phyloP scores from a whole-genome alignment of 441 rosid genomes.

The Breynia disticha region DNA sequence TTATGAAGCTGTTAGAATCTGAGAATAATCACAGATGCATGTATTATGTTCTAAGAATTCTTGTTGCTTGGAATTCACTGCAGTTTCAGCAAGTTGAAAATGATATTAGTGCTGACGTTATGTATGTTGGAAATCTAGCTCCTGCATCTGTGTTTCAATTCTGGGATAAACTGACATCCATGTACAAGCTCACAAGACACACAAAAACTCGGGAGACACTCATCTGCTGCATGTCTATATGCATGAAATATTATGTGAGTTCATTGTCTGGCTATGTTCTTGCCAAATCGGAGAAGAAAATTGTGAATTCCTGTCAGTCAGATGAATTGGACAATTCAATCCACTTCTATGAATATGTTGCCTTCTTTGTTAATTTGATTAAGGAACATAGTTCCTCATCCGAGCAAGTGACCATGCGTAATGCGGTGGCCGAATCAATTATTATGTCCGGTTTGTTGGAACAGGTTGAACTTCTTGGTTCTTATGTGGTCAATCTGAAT shows the following conservation, averaged over 20 bases:
- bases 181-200: slow-evolving; percentile 52
- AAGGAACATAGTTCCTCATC: slow-evolving; percentile 68
- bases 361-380: slow-evolving; percentile 47
- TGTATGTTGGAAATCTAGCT: slow-evolving; percentile 53
- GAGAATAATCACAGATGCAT: slow-evolving; percentile 70
- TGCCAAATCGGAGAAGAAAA: slow-evolving; percentile 15
- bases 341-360: slow-evolving; percentile 36
- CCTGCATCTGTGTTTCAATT: slow-evolving; percentile 45
- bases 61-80: slow-evolving; percentile 72
- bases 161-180: slow-evolving; percentile 55
- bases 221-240: slow-evolving; percentile 80
- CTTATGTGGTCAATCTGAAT: slow-evolving; percentile 32
- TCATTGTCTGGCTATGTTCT: slow-evolving; percentile 28
- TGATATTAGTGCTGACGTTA: slow-evolving; percentile 20
- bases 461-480: slow-evolving; percentile 63
- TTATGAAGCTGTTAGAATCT: slow-evolving; percentile 48
- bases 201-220: slow-evolving; percentile 54
- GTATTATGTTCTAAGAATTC: slow-evolving; percentile 63
- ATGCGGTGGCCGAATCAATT: slow-evolving; percentile 78
- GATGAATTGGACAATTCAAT: slow-evolving; percentile 22
- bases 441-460: slow-evolving; percentile 78
- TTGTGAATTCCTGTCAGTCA: slow-evolving; percentile 17
- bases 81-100: slow-evolving; percentile 37
- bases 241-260: slow-evolving; percentile 46
- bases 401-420: slow-evolving; percentile 72